phyloP scores from a whole-genome alignment of 129 eudicot species.

The Ambrosia trifida region DNA sequence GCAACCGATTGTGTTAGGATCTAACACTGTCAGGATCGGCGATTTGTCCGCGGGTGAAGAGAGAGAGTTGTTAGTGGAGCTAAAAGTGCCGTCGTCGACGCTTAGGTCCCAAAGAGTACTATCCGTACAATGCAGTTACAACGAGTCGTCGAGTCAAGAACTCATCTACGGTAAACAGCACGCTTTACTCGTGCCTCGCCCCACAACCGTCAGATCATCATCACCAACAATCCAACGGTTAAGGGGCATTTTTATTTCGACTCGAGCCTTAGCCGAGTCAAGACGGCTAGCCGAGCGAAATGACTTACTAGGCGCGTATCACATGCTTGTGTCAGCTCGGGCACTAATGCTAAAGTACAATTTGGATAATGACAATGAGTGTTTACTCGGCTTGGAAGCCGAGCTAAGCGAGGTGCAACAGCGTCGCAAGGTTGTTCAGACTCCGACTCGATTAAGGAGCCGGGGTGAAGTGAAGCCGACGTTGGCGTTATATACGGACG shows the following conservation, averaged over 20 bases:
- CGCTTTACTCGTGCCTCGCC: constrained; percentile 55
- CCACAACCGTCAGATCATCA: constrained; percentile 65
- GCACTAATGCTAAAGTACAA: constrained; percentile 50
- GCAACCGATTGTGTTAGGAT: constrained; percentile 54
- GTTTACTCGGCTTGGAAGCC: constrained; percentile 49
- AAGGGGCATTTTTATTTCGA: constrained; percentile 54
- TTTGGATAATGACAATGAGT: constrained; percentile 46
- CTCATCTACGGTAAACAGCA: constrained; percentile 50
- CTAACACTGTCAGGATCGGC: constrained; percentile 53
- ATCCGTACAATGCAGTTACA: constrained; percentile 68
- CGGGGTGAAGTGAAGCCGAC: constrained; percentile 20
- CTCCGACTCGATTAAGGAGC: constrained; percentile 19
- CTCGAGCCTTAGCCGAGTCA: constrained; percentile 86
- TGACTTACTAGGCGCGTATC: constrained; percentile 71
- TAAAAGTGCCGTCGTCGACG: constrained; percentile 61
- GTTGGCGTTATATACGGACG: constrained; percentile 39
- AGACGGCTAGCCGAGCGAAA: constrained; percentile 49
- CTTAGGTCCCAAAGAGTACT: constrained; percentile 59
- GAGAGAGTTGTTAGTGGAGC: constrained; percentile 64
- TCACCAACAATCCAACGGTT: constrained; percentile 62
- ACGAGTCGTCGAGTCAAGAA: constrained; percentile 63
- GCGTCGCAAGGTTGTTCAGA: constrained; percentile 41
- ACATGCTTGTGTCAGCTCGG: constrained; percentile 75
- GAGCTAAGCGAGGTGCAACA: constrained; percentile 55
- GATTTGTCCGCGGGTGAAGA: constrained; percentile 70